Conservation (phyloP, 148 eudicot species). For the Drosera capensis region DNA sequence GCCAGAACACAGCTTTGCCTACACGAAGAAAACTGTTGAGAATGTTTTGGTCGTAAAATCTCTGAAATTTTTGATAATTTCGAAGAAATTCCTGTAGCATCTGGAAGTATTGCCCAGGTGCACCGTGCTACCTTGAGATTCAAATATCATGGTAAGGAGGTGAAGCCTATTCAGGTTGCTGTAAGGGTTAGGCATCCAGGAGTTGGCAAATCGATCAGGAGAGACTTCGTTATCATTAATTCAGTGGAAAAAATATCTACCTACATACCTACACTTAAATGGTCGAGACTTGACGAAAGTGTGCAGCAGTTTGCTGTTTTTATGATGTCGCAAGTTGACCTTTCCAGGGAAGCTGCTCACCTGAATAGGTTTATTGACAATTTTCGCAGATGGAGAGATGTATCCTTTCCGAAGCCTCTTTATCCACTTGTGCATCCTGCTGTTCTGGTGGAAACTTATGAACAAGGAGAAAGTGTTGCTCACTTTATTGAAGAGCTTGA, state of each 20-base stretch:
- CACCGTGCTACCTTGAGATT: constrained; percentile 20
- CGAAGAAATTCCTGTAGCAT: constrained; percentile 23
- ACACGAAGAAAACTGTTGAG: constrained; percentile 17
- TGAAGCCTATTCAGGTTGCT: constrained; percentile 28
- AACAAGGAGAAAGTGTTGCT: constrained; percentile 33
- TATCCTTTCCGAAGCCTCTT: constrained; percentile 30
- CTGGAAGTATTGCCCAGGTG: constrained; percentile 38
- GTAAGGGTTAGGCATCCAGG: constrained; percentile 38
- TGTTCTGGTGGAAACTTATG: constrained; percentile 26
- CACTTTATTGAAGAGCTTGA: constrained; percentile 27
- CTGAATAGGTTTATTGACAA: constrained; percentile 30
- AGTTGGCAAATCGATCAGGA: constrained; percentile 27
- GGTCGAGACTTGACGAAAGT: constrained; percentile 30
- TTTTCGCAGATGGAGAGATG: constrained; percentile 28
- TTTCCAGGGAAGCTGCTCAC: constrained; percentile 36
- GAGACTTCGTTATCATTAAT: constrained; percentile 32
- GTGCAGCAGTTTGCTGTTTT: constrained; percentile 32
- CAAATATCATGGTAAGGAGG: constrained; percentile 15
- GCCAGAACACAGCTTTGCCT: constrained; percentile 27
- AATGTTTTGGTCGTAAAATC: constrained; percentile 27
- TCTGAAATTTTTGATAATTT: constrained; percentile 28
- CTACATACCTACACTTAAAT: constrained; percentile 20
- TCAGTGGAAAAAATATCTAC: constrained; percentile 20
- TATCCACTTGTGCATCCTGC: constrained; percentile 37
- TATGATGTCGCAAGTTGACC: constrained; percentile 38